Percentiles rank a stretch among this genome's conserved stretches.
Evolutionary conservation across 2,329 filamentous ascomycete genomes (phyloP).

Genomic region (Phaeophleospora eucalypticola): DNA sequence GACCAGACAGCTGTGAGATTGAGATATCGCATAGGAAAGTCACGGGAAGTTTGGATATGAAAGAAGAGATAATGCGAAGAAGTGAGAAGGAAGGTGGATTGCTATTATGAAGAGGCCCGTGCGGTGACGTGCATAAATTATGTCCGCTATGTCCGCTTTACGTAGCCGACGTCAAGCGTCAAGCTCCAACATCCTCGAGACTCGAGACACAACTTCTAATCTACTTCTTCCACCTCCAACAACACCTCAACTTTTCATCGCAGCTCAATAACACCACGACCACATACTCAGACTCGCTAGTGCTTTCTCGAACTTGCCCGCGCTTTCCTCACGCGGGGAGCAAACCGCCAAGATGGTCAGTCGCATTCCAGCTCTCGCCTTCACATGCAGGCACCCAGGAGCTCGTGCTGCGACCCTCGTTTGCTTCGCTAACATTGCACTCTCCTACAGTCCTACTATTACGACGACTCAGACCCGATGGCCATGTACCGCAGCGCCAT

Average conservation of each 20-base stretch:
- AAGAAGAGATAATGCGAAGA: not conserved
- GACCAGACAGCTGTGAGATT: too few relatives aligned
- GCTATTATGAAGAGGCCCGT: too few relatives aligned
- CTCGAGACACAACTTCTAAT: not conserved
- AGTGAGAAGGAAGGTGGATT: not conserved
- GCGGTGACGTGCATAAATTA: not conserved
- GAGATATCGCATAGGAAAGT: too few relatives aligned
- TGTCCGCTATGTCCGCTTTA: not conserved
- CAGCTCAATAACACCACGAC: not conserved
- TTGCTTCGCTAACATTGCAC: too few relatives aligned
- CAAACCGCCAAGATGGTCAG: not conserved
- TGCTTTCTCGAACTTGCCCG: not conserved
- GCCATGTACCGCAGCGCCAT: constrained; percentile 53
- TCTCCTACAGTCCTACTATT: constrained; percentile 34
- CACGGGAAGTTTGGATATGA: too few relatives aligned
- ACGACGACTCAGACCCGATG: constrained; percentile 51
- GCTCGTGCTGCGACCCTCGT: too few relatives aligned
- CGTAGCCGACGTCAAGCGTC: not conserved
- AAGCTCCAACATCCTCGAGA: not conserved
- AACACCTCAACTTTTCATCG: not conserved
- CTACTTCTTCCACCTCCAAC: too few relatives aligned
- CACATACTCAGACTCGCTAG: not conserved
- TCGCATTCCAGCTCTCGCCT: not conserved
- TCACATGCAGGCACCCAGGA: too few relatives aligned
- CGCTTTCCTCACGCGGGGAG: not conserved